Conservation (phyloP, 2,329 filamentous ascomycete genomes). For the Penicillium sp. region DNA sequence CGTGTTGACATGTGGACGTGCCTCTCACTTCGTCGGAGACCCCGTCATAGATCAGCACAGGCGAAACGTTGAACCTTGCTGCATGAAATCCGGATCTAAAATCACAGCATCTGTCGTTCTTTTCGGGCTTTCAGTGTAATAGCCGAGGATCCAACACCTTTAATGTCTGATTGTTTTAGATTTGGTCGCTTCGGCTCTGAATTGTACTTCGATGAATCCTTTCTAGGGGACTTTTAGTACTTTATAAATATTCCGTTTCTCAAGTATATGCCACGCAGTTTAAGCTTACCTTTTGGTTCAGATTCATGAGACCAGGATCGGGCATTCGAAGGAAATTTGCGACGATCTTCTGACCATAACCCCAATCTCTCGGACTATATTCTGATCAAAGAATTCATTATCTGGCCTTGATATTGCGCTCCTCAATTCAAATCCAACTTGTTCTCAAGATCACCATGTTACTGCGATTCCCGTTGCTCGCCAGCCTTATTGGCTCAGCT, state of each 20-base stretch:
- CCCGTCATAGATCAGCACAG: neutral
- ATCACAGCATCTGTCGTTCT: neutral
- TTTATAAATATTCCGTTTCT: neutral
- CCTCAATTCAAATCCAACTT: neutral
- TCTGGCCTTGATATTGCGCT: neutral
- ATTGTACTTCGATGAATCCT: neutral
- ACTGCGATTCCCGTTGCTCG: slow-evolving; percentile 22
- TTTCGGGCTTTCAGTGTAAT: neutral
- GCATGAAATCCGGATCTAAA: neutral
- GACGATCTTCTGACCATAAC: slow-evolving; percentile 1
- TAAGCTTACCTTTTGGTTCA: neutral
- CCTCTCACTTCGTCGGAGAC: neutral
- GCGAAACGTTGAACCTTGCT: neutral
- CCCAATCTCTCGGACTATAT: neutral
- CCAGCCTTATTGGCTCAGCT: slow-evolving; percentile 23
- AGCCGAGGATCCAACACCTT: neutral
- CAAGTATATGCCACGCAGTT: neutral
- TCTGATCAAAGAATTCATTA: neutral
- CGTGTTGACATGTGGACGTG: neutral
- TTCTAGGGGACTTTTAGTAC: neutral
- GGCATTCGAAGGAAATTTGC: slow-evolving; percentile 14
- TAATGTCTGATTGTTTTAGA: neutral
- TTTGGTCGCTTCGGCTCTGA: neutral
- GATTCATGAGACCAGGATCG: slow-evolving; percentile 2
- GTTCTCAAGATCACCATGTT: slow-evolving; percentile 21